Conservation (phyloP, 148 eudicot species). For the Persicaria maculosa region DNA sequence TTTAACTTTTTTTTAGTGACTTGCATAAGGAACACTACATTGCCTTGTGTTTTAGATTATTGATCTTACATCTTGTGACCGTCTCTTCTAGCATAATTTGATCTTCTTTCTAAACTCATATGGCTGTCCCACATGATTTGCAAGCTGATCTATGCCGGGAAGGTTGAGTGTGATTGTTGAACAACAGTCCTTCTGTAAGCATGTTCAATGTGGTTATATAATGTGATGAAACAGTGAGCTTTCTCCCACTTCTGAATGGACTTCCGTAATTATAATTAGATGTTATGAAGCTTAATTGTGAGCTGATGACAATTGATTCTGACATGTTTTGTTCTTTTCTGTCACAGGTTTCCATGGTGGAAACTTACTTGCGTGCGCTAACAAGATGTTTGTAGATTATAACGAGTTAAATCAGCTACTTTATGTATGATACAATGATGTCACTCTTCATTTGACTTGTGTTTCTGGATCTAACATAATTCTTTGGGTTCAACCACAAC, state of each 20-base stretch:
- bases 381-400: conserved; percentile 90
- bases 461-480: not conserved
- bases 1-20: no score
- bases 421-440: no score
- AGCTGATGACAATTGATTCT: not conserved
- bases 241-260: not conserved
- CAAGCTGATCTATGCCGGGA: no score
- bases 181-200: no score
- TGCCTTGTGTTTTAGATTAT: no score
- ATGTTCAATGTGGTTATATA: no score
- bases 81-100: no score
- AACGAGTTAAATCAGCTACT: conserved; percentile 78
- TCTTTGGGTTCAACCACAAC: conserved; percentile 50
- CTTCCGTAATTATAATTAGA: not conserved
- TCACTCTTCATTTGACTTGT: not conserved
- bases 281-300: not conserved
- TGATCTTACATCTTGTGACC: no score
- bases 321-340: not conserved
- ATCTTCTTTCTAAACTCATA: no score
- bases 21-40: no score
- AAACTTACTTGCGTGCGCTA: conserved; percentile 76
- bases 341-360: conserved; percentile 72
- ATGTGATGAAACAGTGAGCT: conserved; percentile 70
- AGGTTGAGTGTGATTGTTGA: no score
- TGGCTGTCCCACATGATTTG: no score